Conservation (phyloP, 257 asterid species). For the Penstemon eatonii region DNA sequence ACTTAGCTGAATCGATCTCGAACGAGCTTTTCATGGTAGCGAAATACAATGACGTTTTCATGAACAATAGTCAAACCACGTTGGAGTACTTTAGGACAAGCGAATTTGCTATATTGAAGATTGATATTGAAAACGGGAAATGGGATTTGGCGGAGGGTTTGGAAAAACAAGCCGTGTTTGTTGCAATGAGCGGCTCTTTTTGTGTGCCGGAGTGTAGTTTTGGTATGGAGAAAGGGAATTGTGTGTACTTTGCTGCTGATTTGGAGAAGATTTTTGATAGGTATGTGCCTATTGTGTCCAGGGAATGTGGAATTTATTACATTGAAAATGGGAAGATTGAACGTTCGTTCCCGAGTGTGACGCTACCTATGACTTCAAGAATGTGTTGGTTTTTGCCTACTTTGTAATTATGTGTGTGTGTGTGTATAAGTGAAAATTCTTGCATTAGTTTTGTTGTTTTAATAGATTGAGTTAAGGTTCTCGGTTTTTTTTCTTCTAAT, state of each 20-base stretch:
- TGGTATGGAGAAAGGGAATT: not conserved
- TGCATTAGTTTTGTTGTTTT: not conserved
- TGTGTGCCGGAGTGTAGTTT: not conserved
- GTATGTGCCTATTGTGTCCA: not conserved
- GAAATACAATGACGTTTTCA: not conserved
- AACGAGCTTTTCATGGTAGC: not conserved
- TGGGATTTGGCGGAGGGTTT: not conserved
- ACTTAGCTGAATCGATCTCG: not conserved
- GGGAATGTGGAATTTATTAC: not conserved
- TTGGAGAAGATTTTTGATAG: not conserved
- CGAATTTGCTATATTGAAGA: not conserved
- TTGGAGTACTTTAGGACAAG: not conserved
- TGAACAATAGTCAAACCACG: not conserved
- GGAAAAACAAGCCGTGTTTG: not conserved
- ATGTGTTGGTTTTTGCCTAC: not conserved
- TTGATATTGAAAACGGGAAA: not conserved
- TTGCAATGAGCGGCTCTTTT: constrained; percentile 2
- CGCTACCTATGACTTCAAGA: not conserved
- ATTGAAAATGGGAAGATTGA: not conserved
- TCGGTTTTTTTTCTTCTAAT: too few species aligned
- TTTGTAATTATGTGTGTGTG: not conserved
- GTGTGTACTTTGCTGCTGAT: not conserved
- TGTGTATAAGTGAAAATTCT: not conserved
- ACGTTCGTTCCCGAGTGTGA: not conserved
- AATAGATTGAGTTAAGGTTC: not conserved